These are phyloP conservation scores for Podospora pseudopauciseta DNA, from an alignment of 495 filamentous ascomycete species.

Conservation along the genomic window DNA sequence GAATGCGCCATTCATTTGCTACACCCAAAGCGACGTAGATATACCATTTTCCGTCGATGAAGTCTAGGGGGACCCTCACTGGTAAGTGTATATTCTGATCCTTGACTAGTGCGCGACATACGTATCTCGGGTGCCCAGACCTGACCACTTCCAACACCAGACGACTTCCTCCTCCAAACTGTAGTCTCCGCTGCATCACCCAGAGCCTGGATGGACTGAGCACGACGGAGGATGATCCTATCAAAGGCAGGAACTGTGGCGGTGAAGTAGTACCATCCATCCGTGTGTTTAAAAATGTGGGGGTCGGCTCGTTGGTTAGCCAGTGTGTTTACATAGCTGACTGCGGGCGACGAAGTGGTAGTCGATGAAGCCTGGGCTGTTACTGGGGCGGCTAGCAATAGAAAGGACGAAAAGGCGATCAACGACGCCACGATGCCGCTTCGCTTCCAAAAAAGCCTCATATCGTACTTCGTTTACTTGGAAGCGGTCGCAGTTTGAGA, in stretches of 20 bases:
- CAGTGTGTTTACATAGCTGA: constrained; percentile 27
- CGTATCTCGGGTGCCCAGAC: constrained; percentile 56
- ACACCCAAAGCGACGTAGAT: constrained; percentile 40
- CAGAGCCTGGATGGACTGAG: constrained; percentile 49
- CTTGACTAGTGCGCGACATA: not conserved
- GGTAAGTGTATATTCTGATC: not conserved
- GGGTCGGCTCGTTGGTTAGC: constrained; percentile 29
- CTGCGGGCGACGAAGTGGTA: constrained; percentile 16
- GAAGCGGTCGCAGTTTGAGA: too few relatives aligned
- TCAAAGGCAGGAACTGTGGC: constrained; percentile 45
- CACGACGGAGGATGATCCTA: constrained; percentile 46
- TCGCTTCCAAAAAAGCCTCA: not conserved
- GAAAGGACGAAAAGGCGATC: not conserved
- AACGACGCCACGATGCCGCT: not conserved
- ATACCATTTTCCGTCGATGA: constrained; percentile 48
- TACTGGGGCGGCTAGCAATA: not conserved
- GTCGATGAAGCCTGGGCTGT: not conserved
- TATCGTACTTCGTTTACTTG: not conserved
- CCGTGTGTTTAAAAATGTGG: constrained; percentile 42
- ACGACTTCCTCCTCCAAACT: constrained; percentile 38
- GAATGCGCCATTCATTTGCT: constrained; percentile 27
- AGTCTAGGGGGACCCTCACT: constrained; percentile 19
- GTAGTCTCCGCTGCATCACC: constrained; percentile 37
- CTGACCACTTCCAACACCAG: constrained; percentile 46
- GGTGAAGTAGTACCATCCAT: constrained; percentile 52